Percentiles rank a stretch among this genome's conserved stretches.
Evolutionary conservation across 2,329 filamentous ascomycete species (phyloP).

Genomic region (Exophiala mesophila): DNA sequence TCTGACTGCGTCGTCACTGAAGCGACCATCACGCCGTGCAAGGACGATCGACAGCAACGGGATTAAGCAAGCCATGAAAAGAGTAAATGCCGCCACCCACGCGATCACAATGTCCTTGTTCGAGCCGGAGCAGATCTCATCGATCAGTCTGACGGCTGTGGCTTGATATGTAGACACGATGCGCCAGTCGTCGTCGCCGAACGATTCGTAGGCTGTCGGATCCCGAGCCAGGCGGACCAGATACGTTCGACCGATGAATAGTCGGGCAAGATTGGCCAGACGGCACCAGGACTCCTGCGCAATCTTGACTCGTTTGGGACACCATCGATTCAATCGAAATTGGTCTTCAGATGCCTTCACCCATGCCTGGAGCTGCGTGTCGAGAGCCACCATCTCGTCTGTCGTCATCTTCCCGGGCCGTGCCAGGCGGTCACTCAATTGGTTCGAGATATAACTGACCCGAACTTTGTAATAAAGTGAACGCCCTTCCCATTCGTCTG

Average conservation of each 20-base stretch:
- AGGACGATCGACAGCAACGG: not conserved
- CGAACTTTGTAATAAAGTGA: not conserved
- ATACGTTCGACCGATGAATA: not conserved
- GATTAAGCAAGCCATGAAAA: not conserved
- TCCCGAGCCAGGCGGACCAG: not conserved
- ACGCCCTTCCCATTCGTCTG: too few relatives aligned
- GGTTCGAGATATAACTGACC: not conserved
- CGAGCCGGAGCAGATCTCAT: not conserved
- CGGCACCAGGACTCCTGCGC: not conserved
- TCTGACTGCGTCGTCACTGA: not conserved
- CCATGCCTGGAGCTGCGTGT: constrained; percentile 1
- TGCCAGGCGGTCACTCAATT: not conserved
- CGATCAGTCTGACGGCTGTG: not conserved
- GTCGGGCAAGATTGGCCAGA: not conserved
- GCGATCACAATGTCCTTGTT: not conserved
- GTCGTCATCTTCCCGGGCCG: not conserved
- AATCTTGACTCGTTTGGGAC: not conserved
- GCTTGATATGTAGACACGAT: constrained; percentile 1
- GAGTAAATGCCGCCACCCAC: not conserved
- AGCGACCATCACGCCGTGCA: not conserved
- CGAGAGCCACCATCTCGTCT: not conserved
- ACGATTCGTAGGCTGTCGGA: not conserved
- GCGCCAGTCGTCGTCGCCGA: not conserved
- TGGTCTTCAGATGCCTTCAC: not conserved
- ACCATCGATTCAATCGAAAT: not conserved